phyloP scores from a whole-genome alignment of 768 basidiomycete genomes.

The Naganishia randhawae region DNA sequence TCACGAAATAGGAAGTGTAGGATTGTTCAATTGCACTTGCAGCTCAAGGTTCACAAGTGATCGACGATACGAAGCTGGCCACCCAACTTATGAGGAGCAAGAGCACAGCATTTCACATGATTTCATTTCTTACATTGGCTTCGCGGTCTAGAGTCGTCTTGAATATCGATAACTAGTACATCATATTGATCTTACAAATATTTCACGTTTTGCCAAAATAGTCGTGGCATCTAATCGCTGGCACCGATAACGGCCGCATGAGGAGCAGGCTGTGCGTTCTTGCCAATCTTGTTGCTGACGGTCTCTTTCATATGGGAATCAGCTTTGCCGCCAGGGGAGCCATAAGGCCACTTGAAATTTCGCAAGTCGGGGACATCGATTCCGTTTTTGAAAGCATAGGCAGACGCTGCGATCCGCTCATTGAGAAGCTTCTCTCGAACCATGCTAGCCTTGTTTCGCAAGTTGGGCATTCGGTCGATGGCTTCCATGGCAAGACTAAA shows the following conservation, averaged over 20 bases:
- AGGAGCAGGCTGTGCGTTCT: conserved; percentile 6
- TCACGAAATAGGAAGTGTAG: no score
- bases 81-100: no score
- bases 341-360: conserved; percentile 38
- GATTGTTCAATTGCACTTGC: no score
- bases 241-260: conserved; percentile 11
- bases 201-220: background rate
- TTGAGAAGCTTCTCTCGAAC: conserved; percentile 42
- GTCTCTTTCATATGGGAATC: conserved; percentile 15
- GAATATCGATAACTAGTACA: background rate
- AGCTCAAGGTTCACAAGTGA: no score
- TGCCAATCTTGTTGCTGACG: conserved; percentile 18
- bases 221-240: background rate
- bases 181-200: background rate
- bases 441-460: conserved; percentile 36
- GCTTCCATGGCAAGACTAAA: conserved; percentile 43
- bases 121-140: no score
- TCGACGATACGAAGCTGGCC: no score
- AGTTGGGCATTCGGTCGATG: conserved; percentile 39
- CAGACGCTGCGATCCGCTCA: conserved; percentile 39
- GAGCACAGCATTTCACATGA: no score
- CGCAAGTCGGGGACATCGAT: conserved; percentile 36
- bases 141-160: no score
- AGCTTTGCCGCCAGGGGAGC: conserved; percentile 30
- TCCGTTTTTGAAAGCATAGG: conserved; percentile 42